Percentiles rank a stretch among this genome's conserved stretches.
These are phyloP conservation scores for Persicaria tinctoria DNA, from an alignment of 148 eudicot species.

Conservation along the genomic window DNA sequence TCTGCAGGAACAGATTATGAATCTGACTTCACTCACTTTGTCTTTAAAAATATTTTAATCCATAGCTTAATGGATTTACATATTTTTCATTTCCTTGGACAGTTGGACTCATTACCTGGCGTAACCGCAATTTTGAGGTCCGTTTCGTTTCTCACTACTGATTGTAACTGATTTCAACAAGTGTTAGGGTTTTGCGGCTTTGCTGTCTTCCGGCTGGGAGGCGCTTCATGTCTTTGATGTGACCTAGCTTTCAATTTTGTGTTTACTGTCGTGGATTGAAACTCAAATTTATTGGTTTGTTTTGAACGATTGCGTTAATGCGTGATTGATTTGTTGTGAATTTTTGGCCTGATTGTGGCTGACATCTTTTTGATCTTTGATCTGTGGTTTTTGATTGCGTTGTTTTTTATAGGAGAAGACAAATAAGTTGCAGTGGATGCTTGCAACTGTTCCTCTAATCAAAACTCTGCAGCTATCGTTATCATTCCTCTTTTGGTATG, in stretches of 20 bases:
- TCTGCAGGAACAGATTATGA: too few relatives aligned
- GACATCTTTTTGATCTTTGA: background rate
- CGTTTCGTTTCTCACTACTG: constrained; percentile 6
- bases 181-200: background rate
- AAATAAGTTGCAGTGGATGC: constrained; percentile 81
- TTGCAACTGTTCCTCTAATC: constrained; percentile 75
- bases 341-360: background rate
- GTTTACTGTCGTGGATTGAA: background rate
- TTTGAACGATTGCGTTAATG: background rate
- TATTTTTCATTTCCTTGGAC: too few relatives aligned
- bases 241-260: background rate
- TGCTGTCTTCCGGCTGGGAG: background rate
- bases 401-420: constrained; percentile 43
- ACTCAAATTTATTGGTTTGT: background rate
- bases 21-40: too few relatives aligned
- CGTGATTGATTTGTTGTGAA: background rate
- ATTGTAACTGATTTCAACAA: background rate
- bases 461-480: constrained; percentile 73
- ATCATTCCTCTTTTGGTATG: constrained; percentile 92
- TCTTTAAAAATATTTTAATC: too few relatives aligned
- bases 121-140: constrained; percentile 82
- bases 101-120: constrained; percentile 70
- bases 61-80: too few relatives aligned
- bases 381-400: constrained; percentile 17
- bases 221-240: background rate